These are phyloP conservation scores for Austroboletus festivus DNA, from an alignment of 768 basidiomycete species.

Conservation along the genomic window DNA sequence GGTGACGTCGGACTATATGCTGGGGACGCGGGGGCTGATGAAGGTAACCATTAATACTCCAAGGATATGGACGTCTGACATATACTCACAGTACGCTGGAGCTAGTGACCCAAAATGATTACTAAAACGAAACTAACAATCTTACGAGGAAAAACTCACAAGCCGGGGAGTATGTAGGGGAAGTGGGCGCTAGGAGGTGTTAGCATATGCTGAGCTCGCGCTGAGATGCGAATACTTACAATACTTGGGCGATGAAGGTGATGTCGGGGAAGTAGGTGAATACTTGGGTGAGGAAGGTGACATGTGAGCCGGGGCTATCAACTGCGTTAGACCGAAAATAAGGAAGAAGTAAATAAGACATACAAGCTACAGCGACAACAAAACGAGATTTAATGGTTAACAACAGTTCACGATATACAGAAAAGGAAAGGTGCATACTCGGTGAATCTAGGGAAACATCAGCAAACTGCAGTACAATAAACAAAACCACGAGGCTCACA, in stretches of 20 bases:
- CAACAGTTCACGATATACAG: slow-evolving; percentile 7
- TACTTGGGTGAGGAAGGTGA: slow-evolving; percentile 92
- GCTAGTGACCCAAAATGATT: slow-evolving; percentile 38
- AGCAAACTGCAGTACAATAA: background rate
- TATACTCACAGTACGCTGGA: slow-evolving; percentile 73
- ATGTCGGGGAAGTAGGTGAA: slow-evolving; percentile 90
- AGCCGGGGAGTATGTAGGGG: slow-evolving; percentile 83
- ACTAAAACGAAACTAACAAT: slow-evolving; percentile 2
- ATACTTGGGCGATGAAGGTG: slow-evolving; percentile 90
- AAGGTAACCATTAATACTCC: slow-evolving; percentile 14
- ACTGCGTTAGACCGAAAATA: slow-evolving; percentile 7
- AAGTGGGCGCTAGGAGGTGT: slow-evolving; percentile 65
- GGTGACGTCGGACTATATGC: slow-evolving; percentile 86
- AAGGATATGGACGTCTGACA: background rate
- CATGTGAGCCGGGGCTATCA: slow-evolving; percentile 69
- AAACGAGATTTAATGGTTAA: slow-evolving; percentile 21
- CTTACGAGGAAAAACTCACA: slow-evolving; percentile 48
- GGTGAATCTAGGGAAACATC: slow-evolving; percentile 59
- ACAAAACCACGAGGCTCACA: slow-evolving; percentile 47
- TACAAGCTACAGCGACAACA: slow-evolving; percentile 52
- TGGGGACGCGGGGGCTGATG: slow-evolving; percentile 74
- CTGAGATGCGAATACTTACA: slow-evolving; percentile 50
- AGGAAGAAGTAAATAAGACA: slow-evolving; percentile 27
- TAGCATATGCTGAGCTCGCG: slow-evolving; percentile 4
- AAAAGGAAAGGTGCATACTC: slow-evolving; percentile 48